Base-by-base conservation (phyloP, 108 stramenopile genomes). In the Nannochloropsis salina region DNA sequence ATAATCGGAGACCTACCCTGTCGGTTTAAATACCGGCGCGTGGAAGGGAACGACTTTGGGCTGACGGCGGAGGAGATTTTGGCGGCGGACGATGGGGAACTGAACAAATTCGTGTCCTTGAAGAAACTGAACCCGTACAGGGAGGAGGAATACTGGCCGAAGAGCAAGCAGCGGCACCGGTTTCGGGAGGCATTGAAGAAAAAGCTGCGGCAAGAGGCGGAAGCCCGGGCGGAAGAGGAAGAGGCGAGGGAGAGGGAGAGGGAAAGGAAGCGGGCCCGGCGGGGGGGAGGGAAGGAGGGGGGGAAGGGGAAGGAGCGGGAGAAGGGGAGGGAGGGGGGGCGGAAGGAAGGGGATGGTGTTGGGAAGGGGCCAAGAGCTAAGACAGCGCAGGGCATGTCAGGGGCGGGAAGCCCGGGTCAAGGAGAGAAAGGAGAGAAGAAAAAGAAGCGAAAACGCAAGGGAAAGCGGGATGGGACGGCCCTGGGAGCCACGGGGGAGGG, bases 21-120 rank as follows among this genome's bases (percentile, higher is more conserved):
- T 87, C 93, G 98, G n/a, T 99, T 99, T 93, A 98, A 98, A 88
- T 99, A 99, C 91, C 92, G 95, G 9, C 88, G 93, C 51, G 99
- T 99, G 8, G 94, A 94, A 45, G 79, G 91, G 12, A 96, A 98
- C 84, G 92, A 89, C 87, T 99, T 93, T 88, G 99, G 99, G 8
- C 89, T 99, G 84, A 92, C 93, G 20, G 90, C 95, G 20, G 94
- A 96, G 85, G 98, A 98, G 86, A 97, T 99, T 85, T 91, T 99
- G 40, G 88, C 94, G 61, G 96, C 98, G 9, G 92, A 94, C 41
- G 97, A 98, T 90, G 82, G 91, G 8, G 94, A 95, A 21, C 91
- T 99, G 83, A 97, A 97, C 86, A 93, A 95, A 84, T 97, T 94
- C 86, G 98, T 99, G 21, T 94, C 95, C 43, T 86, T 99, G 83